Conservation (phyloP, 495 filamentous ascomycete species). For the Aspergillus nidulans region DNA sequence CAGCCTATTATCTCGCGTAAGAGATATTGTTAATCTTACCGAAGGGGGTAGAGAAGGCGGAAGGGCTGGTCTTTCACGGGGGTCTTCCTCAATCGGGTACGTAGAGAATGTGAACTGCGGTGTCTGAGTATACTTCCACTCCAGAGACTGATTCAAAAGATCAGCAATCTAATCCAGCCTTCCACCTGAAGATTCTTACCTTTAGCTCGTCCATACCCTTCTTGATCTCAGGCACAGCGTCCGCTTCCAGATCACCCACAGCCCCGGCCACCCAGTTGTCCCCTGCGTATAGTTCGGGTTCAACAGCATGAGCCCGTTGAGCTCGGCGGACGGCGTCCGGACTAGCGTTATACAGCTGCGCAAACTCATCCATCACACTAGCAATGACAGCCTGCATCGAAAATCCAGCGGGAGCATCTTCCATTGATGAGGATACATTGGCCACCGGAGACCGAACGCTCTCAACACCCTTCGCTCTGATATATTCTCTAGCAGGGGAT, state of each 20-base stretch:
- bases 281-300: slow-evolving; percentile 36
- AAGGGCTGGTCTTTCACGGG: slow-evolving; percentile 45
- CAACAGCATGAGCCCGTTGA: slow-evolving; percentile 30
- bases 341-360: slow-evolving; percentile 26
- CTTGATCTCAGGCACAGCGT: slow-evolving; percentile 44
- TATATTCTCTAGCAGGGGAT: slow-evolving; percentile 67
- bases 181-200: slow-evolving; percentile 30
- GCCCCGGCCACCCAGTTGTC: slow-evolving; percentile 40
- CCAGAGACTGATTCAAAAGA: slow-evolving; percentile 47
- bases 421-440: slow-evolving; percentile 61
- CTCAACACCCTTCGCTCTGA: slow-evolving; percentile 83
- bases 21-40: slow-evolving; percentile 22
- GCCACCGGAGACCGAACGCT: slow-evolving; percentile 81
- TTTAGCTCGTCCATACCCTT: slow-evolving; percentile 60
- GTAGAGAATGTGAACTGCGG: slow-evolving; percentile 76
- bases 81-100: slow-evolving; percentile 49
- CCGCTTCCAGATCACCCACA: slow-evolving; percentile 45
- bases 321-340: slow-evolving; percentile 31
- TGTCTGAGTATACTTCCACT: slow-evolving; percentile 81
- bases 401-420: slow-evolving; percentile 29
- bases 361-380: slow-evolving; percentile 35
- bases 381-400: slow-evolving; percentile 34
- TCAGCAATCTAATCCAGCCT: not conserved
- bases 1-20: not conserved
- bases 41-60: slow-evolving; percentile 36